Base-by-base conservation (phyloP, 768 basidiomycete species). In the Leucocoprinus leucothites region DNA sequence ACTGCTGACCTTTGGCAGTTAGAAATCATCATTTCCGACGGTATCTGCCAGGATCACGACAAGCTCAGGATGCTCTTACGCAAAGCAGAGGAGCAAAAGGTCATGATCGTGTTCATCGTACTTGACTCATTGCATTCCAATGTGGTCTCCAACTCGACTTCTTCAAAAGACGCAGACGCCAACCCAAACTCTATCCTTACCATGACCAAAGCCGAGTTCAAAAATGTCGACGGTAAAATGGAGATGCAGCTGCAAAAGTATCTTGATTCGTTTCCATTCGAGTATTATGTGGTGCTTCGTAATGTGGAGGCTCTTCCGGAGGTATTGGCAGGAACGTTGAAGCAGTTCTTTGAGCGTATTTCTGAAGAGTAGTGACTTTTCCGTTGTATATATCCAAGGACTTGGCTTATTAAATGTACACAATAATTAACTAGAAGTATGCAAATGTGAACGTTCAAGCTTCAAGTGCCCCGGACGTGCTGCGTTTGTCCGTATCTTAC, bases 1-100 rank as follows among this genome's bases (percentile, higher is more conserved):
- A 81, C 87, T 5, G 80, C 82, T 16, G 94, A 98, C 59, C 75
- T 99, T 21, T 98, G 97, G 97, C 97, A 99, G 67, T 80, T 99
- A 51, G 84, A 98, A 69, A 91, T 98, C 72, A 97, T 99, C 77
- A 93, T 99, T 58, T 98, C 94, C 14, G 97, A 99, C 64, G 97
- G 97, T n/a, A 89, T 98, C 61, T 98, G 95, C 66, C 94, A 98
- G 67, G 91, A 97, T 65, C 95, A 98, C 69, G 90, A 94, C 40
- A 78, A 80, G 61, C 77, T 99, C 48, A 84, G 89, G 35, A 84
- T 85, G 2, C 70, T 91, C 25, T 75, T 99, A 18, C 78, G 97
- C 34, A 84, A 82, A 60, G 97, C 96, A 3, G 84, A 88, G 61
- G 95, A 91, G 63, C 91, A 94, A 68, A 80, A 87, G 25, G 86